These are phyloP conservation scores for Lentinula novae-zelandiae DNA, from an alignment of 1,284 basidiomycete species.

Conservation along the genomic window DNA sequence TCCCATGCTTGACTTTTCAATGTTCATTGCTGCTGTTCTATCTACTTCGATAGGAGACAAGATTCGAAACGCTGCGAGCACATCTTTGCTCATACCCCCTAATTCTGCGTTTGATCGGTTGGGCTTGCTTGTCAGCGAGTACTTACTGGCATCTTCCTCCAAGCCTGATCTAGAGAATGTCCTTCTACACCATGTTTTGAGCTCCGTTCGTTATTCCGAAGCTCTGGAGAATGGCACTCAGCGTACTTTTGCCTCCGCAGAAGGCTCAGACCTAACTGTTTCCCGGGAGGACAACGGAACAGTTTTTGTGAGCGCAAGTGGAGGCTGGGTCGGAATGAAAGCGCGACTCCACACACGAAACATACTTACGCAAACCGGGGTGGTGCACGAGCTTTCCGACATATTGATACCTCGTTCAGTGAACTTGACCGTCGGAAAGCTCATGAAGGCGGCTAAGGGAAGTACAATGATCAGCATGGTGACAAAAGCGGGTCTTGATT, in stretches of 20 bases:
- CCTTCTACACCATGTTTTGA: slow-evolving; percentile 82
- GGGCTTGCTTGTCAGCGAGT: slow-evolving; percentile 81
- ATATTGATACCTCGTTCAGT: slow-evolving; percentile 89
- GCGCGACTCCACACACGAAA: slow-evolving; percentile 56
- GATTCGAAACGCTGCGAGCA: slow-evolving; percentile 65
- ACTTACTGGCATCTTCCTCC: slow-evolving; percentile 74
- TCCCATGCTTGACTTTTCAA: slow-evolving; percentile 79
- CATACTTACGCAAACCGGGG: slow-evolving; percentile 84
- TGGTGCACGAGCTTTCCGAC: slow-evolving; percentile 87
- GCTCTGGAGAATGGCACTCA: slow-evolving; percentile 61
- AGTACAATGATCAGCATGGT: slow-evolving; percentile 87
- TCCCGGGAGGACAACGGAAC: slow-evolving; percentile 47
- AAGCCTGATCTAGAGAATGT: slow-evolving; percentile 80
- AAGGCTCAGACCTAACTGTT: slow-evolving; percentile 70
- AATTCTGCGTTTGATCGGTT: slow-evolving; percentile 87
- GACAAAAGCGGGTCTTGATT: slow-evolving; percentile 79
- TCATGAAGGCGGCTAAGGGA: slow-evolving; percentile 84
- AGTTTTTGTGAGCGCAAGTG: slow-evolving; percentile 57
- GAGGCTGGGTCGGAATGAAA: slow-evolving; percentile 72
- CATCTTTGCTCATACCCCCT: slow-evolving; percentile 84
- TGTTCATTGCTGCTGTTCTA: slow-evolving; percentile 87
- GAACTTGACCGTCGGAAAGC: slow-evolving; percentile 82
- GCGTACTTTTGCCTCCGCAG: slow-evolving; percentile 67
- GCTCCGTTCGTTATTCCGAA: slow-evolving; percentile 72
- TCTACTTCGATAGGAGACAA: slow-evolving; percentile 76